These are phyloP conservation scores for Ophioceras dolichostomum DNA, from an alignment of 2,329 filamentous ascomycete genomes.

Conservation along the genomic window DNA sequence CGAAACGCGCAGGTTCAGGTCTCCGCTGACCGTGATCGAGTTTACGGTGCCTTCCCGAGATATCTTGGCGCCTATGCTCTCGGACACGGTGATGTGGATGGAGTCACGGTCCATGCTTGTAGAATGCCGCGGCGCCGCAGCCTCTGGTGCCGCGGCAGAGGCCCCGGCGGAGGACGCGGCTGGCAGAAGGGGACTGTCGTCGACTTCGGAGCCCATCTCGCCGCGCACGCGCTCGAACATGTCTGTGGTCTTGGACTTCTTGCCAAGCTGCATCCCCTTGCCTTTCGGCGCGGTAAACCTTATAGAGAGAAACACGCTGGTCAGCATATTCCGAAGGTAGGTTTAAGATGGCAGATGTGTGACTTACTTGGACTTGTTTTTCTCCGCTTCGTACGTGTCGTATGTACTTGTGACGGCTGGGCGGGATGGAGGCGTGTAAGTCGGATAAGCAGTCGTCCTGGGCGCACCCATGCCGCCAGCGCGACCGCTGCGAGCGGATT, in stretches of 20 bases:
- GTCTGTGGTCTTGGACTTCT: conserved; percentile 95
- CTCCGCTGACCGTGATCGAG: conserved; percentile 80
- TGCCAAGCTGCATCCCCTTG: conserved; percentile 98
- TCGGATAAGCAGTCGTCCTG: conserved; percentile 72
- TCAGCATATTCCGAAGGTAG: background rate
- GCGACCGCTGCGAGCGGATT: conserved; percentile 69
- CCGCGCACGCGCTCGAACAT: conserved; percentile 94
- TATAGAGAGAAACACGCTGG: conserved; percentile 7
- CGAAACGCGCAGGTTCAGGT: conserved; percentile 80
- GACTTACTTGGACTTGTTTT: conserved; percentile 81
- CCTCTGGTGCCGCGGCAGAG: conserved; percentile 37
- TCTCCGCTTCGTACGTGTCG: conserved; percentile 92
- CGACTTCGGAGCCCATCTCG: conserved; percentile 77
- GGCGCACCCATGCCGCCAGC: conserved; percentile 44
- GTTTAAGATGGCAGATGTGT: background rate
- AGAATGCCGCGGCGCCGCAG: conserved; percentile 41
- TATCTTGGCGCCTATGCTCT: conserved; percentile 81
- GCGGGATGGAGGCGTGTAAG: conserved; percentile 64
- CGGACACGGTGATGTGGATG: conserved; percentile 77
- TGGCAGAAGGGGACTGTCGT: conserved; percentile 62
- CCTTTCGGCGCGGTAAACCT: conserved; percentile 61
- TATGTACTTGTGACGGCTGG: conserved; percentile 69
- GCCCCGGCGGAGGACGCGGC: conserved; percentile 35
- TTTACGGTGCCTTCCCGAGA: conserved; percentile 80
- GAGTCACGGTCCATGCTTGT: conserved; percentile 67